A percentile compares a stretch with the other conserved stretches of the same genome.
These are phyloP conservation scores for Platismatia glauca DNA, from an alignment of 495 filamentous ascomycete genomes.

Conservation along the genomic window DNA sequence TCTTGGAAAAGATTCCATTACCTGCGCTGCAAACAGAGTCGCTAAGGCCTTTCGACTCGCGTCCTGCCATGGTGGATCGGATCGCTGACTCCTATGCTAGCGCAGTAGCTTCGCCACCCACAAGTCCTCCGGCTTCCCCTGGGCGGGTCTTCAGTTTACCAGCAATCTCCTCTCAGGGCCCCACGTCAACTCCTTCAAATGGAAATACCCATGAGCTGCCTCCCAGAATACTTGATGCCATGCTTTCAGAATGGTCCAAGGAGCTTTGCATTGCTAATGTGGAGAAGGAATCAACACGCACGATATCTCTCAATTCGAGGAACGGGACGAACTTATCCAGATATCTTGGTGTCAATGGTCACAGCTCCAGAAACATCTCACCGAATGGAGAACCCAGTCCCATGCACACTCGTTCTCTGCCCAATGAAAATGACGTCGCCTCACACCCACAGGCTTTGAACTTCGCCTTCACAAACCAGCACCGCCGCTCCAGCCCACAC, in stretches of 20 bases:
- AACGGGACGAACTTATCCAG: slow-evolving; percentile 48
- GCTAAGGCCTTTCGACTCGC: slow-evolving; percentile 57
- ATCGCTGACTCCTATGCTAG: slow-evolving; percentile 61
- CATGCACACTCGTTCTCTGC: slow-evolving; percentile 22
- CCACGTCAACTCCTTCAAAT: slow-evolving; percentile 1
- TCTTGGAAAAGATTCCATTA: slow-evolving; percentile 24
- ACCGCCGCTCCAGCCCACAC: slow-evolving; percentile 35
- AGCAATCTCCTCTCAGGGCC: slow-evolving; percentile 31
- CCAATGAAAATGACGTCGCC: slow-evolving; percentile 17
- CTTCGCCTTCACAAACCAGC: slow-evolving; percentile 23
- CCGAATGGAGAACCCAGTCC: slow-evolving; percentile 27
- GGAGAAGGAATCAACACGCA: slow-evolving; percentile 56
- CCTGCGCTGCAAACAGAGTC: slow-evolving; percentile 47
- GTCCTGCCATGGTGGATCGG: slow-evolving; percentile 55
- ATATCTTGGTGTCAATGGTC: slow-evolving; percentile 49
- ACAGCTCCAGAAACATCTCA: slow-evolving; percentile 22
- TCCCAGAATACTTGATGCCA: slow-evolving; percentile 54
- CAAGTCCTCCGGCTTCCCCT: slow-evolving; percentile 65
- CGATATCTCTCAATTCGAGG: slow-evolving; percentile 61
- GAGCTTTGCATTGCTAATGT: slow-evolving; percentile 58
- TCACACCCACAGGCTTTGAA: slow-evolving; percentile 19
- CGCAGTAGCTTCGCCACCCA: slow-evolving; percentile 48
- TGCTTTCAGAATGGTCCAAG: slow-evolving; percentile 69
- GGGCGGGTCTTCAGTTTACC: slow-evolving; percentile 54
- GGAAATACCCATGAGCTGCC: slow-evolving; percentile 30